phyloP scores from a whole-genome alignment of 83 land plant species.

The Diphasiastrum complanatum region DNA sequence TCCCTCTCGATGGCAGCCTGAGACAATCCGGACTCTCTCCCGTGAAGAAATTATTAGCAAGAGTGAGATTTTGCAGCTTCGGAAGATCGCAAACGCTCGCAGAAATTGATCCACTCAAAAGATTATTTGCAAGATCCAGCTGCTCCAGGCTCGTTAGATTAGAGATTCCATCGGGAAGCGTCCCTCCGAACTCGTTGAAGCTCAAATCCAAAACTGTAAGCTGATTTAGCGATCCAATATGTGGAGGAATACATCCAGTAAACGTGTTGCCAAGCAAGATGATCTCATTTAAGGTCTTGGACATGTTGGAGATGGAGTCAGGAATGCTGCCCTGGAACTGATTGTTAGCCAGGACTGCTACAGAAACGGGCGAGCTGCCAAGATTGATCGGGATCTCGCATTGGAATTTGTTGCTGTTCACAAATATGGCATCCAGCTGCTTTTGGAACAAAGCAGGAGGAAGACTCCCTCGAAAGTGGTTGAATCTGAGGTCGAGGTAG shows the following conservation, averaged over 20 bases:
- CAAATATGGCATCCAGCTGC: conserved; percentile 59
- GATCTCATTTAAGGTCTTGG: conserved; percentile 37
- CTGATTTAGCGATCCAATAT: conserved; percentile 35
- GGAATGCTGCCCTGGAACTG: conserved; percentile 48
- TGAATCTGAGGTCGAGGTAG: conserved; percentile 58
- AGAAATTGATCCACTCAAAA: conserved; percentile 47
- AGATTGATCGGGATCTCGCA: conserved; percentile 45
- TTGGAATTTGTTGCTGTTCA: conserved; percentile 51
- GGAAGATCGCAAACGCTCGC: conserved; percentile 42
- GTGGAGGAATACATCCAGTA: conserved; percentile 39
- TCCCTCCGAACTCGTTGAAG: conserved; percentile 46
- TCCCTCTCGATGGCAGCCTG: conserved; percentile 13
- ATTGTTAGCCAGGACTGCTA: conserved; percentile 65
- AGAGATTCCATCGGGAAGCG: conserved; percentile 37
- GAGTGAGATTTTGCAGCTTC: conserved; percentile 42
- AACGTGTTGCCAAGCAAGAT: conserved; percentile 52
- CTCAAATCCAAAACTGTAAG: conserved; percentile 53
- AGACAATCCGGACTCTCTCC: conserved; percentile 41
- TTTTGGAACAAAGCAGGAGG: conserved; percentile 55
- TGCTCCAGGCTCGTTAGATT: conserved; percentile 41
- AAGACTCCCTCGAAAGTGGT: conserved; percentile 56
- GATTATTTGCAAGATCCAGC: conserved; percentile 49
- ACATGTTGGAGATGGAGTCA: conserved; percentile 41
- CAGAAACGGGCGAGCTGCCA: conserved; percentile 59
- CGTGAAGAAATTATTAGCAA: conserved; percentile 47